These are phyloP conservation scores for Trametes hirsuta DNA, from an alignment of 1,284 basidiomycete species.

Conservation along the genomic window DNA sequence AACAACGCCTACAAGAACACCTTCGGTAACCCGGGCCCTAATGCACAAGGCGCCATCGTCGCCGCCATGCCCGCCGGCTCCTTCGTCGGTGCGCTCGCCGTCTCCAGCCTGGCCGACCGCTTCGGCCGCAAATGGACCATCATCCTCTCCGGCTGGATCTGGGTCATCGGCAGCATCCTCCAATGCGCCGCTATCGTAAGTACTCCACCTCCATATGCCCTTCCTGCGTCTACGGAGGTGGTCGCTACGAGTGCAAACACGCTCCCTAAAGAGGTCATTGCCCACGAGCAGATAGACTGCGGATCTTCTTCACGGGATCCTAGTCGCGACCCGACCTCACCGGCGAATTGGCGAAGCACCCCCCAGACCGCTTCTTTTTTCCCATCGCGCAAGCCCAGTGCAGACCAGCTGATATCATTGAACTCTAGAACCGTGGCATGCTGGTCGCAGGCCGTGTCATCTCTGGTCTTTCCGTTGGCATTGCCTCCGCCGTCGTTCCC, in stretches of 20 bases:
- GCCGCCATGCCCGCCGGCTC: constrained; percentile 79
- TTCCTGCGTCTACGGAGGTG: neutral
- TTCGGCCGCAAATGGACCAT: constrained; percentile 70
- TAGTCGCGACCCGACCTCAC: neutral
- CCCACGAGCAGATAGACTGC: constrained; percentile 6
- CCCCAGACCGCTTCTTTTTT: neutral
- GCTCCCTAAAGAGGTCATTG: neutral
- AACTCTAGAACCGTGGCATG: constrained; percentile 56
- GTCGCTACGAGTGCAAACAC: neutral
- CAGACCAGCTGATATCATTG: constrained; percentile 4
- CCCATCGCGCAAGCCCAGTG: constrained; percentile 5
- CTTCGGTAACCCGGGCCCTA: constrained; percentile 53
- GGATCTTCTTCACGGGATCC: neutral
- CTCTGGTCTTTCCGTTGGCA: constrained; percentile 43
- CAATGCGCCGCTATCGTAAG: constrained; percentile 64
- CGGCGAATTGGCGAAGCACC: neutral
- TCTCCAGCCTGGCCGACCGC: constrained; percentile 63
- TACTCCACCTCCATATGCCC: constrained; percentile 9
- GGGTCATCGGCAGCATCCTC: constrained; percentile 72
- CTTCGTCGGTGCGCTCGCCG: constrained; percentile 61
- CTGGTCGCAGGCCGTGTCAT: constrained; percentile 51
- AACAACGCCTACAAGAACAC: constrained; percentile 57
- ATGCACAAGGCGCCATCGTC: constrained; percentile 74
- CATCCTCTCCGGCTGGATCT: constrained; percentile 66
- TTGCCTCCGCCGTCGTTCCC: constrained; percentile 45